Evolutionary conservation across 179 eudicot species (phyloP).

Genomic region (Corrigiola litoralis): DNA sequence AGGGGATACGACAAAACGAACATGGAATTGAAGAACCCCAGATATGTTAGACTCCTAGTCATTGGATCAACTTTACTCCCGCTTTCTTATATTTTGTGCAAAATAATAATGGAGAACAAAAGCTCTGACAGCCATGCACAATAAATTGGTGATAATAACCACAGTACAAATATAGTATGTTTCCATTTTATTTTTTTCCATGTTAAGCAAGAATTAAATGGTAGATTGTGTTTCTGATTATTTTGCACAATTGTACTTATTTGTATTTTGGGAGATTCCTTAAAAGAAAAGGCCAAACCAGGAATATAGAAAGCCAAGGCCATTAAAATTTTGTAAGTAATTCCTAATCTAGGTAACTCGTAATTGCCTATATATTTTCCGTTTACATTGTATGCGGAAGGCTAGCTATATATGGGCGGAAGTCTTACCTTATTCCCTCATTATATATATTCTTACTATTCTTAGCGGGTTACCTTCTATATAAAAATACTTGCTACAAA

Average conservation of each 20-base stretch:
- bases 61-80: no score
- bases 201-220: not conserved
- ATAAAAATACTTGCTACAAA: constrained; percentile 22
- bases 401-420: constrained; percentile 27
- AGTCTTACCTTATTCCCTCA: constrained; percentile 11
- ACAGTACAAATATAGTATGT: no score
- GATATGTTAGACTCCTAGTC: no score
- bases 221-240: not conserved
- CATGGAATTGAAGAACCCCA: no score
- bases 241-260: not conserved
- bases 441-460: constrained; percentile 25
- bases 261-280: constrained; percentile 6
- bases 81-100: no score
- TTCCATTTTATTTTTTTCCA: no score
- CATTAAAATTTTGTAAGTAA: not conserved
- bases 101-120: no score
- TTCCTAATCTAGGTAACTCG: constrained; percentile 7
- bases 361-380: constrained; percentile 28
- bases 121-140: no score
- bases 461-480: constrained; percentile 22
- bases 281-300: not conserved
- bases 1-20: no score
- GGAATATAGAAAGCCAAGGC: not conserved
- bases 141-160: no score
- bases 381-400: constrained; percentile 2